These are phyloP conservation scores for Podaxis carcinomalis DNA, from an alignment of 768 basidiomycete species.

Conservation along the genomic window DNA sequence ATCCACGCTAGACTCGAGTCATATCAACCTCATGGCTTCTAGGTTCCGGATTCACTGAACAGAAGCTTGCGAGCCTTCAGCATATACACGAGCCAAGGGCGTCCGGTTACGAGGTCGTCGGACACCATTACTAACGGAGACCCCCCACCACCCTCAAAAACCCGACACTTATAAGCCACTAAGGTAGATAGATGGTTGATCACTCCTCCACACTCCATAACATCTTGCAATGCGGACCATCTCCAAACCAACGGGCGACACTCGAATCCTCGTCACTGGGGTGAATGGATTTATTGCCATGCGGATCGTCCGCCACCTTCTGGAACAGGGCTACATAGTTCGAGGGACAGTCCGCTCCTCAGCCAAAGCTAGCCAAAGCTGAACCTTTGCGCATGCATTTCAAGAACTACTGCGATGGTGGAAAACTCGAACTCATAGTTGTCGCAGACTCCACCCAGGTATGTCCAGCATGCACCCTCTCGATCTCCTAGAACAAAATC, in stretches of 20 bases:
- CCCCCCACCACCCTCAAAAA: too few relatives aligned
- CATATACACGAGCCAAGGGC: too few relatives aligned
- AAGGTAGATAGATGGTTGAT: background rate
- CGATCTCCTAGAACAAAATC: background rate
- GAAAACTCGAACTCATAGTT: constrained; percentile 1
- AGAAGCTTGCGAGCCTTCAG: too few relatives aligned
- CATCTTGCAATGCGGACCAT: background rate
- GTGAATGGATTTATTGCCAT: constrained; percentile 12
- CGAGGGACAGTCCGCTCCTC: constrained; percentile 10
- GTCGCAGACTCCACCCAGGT: constrained; percentile 4
- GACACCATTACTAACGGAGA: too few relatives aligned
- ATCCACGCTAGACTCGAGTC: too few relatives aligned
- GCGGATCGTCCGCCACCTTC: constrained; percentile 10
- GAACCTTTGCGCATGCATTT: constrained; percentile 1
- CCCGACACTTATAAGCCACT: too few relatives aligned
- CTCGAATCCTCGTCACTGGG: constrained; percentile 8
- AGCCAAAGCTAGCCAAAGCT: constrained; percentile 9
- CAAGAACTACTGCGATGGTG: background rate
- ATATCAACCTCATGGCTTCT: too few relatives aligned
- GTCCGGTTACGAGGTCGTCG: too few relatives aligned
- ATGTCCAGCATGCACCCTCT: background rate
- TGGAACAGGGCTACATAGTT: constrained; percentile 11
- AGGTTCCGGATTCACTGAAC: too few relatives aligned
- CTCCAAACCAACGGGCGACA: background rate
- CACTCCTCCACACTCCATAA: background rate